These are phyloP conservation scores for Phytomonas sp. DNA, from an alignment of 208 protist species.

Conservation along the genomic window DNA sequence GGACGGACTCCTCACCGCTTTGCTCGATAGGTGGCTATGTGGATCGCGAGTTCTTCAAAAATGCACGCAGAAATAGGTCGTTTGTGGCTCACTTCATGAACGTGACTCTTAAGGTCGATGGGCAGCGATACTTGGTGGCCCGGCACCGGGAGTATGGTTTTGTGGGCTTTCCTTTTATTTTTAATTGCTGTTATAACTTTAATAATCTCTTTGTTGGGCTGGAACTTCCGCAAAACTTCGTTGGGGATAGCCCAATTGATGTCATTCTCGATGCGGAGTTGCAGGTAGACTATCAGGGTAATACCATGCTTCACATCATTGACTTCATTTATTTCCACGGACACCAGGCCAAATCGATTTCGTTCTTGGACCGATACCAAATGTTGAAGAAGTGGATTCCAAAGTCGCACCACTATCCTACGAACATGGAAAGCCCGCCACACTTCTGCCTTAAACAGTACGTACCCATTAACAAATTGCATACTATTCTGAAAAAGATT, in stretches of 20 bases:
- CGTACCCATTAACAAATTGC: constrained; percentile 56
- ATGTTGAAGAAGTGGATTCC: constrained; percentile 52
- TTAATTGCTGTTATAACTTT: constrained; percentile 65
- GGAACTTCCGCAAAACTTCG: constrained; percentile 10
- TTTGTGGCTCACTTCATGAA: constrained; percentile 31
- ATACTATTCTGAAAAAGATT: constrained; percentile 37
- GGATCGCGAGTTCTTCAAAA: constrained; percentile 46
- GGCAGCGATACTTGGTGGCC: constrained; percentile 62
- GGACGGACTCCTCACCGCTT: constrained; percentile 60
- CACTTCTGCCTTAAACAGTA: constrained; percentile 63
- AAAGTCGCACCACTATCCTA: constrained; percentile 16
- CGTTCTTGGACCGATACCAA: constrained; percentile 47
- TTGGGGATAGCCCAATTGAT: constrained; percentile 24
- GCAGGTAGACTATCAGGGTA: constrained; percentile 12
- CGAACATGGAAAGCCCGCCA: constrained; percentile 3
- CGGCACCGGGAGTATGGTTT: constrained; percentile 59
- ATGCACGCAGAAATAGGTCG: constrained; percentile 14
- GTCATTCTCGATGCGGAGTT: constrained; percentile 75
- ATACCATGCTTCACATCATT: constrained; percentile 56
- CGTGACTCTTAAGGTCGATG: constrained; percentile 81
- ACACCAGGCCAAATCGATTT: constrained; percentile 31
- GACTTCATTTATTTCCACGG: constrained; percentile 82
- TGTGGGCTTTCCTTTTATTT: constrained; percentile 64
- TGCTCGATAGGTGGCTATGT: constrained; percentile 71
- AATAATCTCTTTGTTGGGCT: constrained; percentile 47